Base-by-base conservation (phyloP, 2,329 filamentous ascomycete genomes). In the Stemphylium vesicarium region DNA sequence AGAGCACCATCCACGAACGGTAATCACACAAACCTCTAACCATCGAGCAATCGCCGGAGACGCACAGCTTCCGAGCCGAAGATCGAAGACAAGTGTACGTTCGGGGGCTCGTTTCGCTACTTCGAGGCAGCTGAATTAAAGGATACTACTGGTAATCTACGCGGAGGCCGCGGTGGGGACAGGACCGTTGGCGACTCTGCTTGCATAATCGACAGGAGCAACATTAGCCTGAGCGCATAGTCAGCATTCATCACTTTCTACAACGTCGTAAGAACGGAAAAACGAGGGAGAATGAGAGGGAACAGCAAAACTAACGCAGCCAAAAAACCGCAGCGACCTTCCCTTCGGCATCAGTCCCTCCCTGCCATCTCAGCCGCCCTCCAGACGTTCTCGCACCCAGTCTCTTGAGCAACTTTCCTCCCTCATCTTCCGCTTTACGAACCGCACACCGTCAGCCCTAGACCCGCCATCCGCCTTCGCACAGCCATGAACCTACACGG, bases 401-500 rank as follows among this genome's bases (percentile, higher is more conserved):
- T 31, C 39, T 22, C 20, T 13, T 5, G 11, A 37, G 37, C 24
- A 8, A 40, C 22, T 24, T 36, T 9, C 33, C 11, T 26, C 29
- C 2, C 31, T 42, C 9, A 1, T 37, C 11, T 11, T 46, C n/a
- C 22, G 1, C 16, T 12, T 31, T 20, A 18, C 37, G 20, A 44
- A 29, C 38, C 24, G 20, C 29, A 33, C 35, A 18, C 22, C 15
- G 3, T 16, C 42, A 26, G 13, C 13, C 41, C 51, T 58, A 51
- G 53, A 49, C 46, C 55, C 59, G 48, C 56, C 56, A 56, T 39
- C 59, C 37, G 16, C 22, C 31, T 42, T 39, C 32, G 20, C 33
- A 49, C 48, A 50, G 26, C 24, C 53, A 32, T 18, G 47, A 41
- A 29, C 56, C 42, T 64, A 62, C 59, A 64, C 61, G 52, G 54